Evolutionary conservation across 306 rosid genomes (phyloP).

Genomic region (Acmispon strigosus): DNA sequence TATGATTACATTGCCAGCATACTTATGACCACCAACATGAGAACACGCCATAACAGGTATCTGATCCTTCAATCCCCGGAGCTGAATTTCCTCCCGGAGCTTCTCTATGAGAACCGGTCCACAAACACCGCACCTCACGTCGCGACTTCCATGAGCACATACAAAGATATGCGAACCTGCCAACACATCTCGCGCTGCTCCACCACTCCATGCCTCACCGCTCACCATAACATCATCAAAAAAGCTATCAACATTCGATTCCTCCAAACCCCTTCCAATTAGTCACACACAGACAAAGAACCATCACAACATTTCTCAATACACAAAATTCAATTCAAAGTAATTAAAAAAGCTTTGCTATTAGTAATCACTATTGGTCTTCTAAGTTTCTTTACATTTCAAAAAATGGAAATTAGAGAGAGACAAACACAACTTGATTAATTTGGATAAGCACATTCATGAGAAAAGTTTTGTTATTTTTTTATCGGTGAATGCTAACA

Average conservation of each 20-base stretch:
- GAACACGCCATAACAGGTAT: conserved; percentile 67
- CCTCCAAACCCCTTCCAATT: conserved; percentile 62
- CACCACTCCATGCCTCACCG: conserved; percentile 56
- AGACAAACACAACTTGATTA: too few species aligned
- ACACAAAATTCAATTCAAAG: neutral
- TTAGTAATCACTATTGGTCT: too few species aligned
- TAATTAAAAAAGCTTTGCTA: neutral
- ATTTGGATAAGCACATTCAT: too few species aligned
- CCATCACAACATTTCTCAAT: neutral
- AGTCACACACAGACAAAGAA: neutral
- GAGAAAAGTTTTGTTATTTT: too few species aligned
- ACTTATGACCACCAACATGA: conserved; percentile 87
- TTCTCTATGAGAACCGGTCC: conserved; percentile 62
- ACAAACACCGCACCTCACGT: conserved; percentile 88
- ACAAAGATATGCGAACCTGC: conserved; percentile 76
- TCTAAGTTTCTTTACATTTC: too few species aligned
- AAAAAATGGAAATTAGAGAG: too few species aligned
- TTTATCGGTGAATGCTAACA: too few species aligned
- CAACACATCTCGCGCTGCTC: conserved; percentile 41
- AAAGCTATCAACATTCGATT: conserved; percentile 60
- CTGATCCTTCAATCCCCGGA: conserved; percentile 57
- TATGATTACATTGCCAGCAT: conserved; percentile 84
- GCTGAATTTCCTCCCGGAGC: conserved; percentile 52
- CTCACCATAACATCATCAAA: conserved; percentile 81
- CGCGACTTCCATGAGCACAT: conserved; percentile 91